These are phyloP conservation scores for Limtongozyma cylindracea DNA, from an alignment of 805 yeast genomes.

Conservation along the genomic window DNA sequence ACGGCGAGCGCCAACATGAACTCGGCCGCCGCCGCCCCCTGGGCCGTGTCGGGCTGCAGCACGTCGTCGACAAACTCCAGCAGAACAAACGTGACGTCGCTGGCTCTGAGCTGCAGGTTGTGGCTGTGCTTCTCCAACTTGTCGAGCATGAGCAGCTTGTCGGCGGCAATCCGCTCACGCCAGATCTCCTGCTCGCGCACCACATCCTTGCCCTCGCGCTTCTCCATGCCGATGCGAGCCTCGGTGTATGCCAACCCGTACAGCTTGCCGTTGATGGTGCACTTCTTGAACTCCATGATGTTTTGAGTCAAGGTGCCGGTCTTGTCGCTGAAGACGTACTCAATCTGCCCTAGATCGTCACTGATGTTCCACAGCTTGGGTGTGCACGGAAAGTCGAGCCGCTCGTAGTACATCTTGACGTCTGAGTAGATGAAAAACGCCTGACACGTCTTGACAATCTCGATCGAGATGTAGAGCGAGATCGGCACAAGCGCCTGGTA, in stretches of 20 bases:
- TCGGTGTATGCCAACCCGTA: slow-evolving; percentile 72
- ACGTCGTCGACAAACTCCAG: slow-evolving; percentile 30
- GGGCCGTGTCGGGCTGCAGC: slow-evolving; percentile 6
- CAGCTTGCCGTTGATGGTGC: slow-evolving; percentile 45
- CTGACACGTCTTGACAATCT: slow-evolving; percentile 62
- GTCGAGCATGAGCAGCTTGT: slow-evolving; percentile 20
- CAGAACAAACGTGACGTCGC: slow-evolving; percentile 32
- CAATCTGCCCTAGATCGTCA: slow-evolving; percentile 72
- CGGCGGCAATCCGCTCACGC: slow-evolving; percentile 13
- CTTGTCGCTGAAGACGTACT: slow-evolving; percentile 63
- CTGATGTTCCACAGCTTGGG: slow-evolving; percentile 74
- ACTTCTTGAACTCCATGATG: slow-evolving; percentile 67
- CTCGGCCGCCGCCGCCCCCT: slow-evolving; percentile 20
- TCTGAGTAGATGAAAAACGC: slow-evolving; percentile 64
- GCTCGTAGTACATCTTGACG: slow-evolving; percentile 40
- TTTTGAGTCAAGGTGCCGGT: slow-evolving; percentile 72
- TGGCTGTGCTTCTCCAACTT: slow-evolving; percentile 7
- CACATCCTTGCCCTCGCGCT: slow-evolving; percentile 48
- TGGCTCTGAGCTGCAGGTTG: slow-evolving; percentile 24
- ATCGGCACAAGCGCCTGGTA: slow-evolving; percentile 69
- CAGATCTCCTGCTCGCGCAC: slow-evolving; percentile 18
- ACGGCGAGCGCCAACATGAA: slow-evolving; percentile 45
- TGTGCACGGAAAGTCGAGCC: slow-evolving; percentile 55
- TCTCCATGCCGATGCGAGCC: slow-evolving; percentile 55
- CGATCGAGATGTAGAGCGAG: slow-evolving; percentile 59